Base-by-base conservation (phyloP, 306 rosid species). In the Arachis hypogaea region DNA sequence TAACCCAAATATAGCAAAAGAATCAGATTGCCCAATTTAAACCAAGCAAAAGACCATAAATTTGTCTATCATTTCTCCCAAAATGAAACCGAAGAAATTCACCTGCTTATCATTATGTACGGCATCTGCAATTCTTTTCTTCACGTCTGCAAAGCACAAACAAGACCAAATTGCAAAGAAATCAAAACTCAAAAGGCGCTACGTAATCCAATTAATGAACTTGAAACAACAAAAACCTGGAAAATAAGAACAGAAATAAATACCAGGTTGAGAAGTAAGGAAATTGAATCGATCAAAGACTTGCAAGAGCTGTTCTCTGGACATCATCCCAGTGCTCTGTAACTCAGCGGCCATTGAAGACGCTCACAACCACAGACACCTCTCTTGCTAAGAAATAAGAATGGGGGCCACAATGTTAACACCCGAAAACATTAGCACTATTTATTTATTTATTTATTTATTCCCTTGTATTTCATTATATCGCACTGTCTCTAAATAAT, bases 101-200 rank as follows among this genome's bases (percentile, higher is more conserved):
- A 90, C 96, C 89, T 89, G 98, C 10, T 86, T 82, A 68, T 90
- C 96, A 68, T 90, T 93, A 55, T 68, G 73, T 38, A 89, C 88
- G 45, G 91, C 96, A 0, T 88, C 93, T 9, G 89, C 80, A 63
- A 93, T 85, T 82, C 93, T 88, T 69, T 82, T 85, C 96, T 89
- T 91, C 72, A 82, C 92, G 3, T 86, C 96, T 93, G 86, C 58
- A 65, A 30, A 63, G 16, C 9, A 62, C 41, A 54, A 6, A 2
- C 10, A 56, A 30, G 9, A 62, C 28, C 18, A 67, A 11, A 67
- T 28, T 30, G n/a, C 30, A 42, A 52, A 22, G 12, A 11, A 55
- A 7, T 9, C 5, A n/a, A 3, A 59, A 41, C 4, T 33, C 38
- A 33, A 33, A 30, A 30, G 38, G 16, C n/a, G n/a, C 0, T 16